Percentiles rank a stretch among this genome's conserved stretches.
These are phyloP conservation scores for Usnea hakonensis DNA, from an alignment of 495 filamentous ascomycete species.

Conservation along the genomic window DNA sequence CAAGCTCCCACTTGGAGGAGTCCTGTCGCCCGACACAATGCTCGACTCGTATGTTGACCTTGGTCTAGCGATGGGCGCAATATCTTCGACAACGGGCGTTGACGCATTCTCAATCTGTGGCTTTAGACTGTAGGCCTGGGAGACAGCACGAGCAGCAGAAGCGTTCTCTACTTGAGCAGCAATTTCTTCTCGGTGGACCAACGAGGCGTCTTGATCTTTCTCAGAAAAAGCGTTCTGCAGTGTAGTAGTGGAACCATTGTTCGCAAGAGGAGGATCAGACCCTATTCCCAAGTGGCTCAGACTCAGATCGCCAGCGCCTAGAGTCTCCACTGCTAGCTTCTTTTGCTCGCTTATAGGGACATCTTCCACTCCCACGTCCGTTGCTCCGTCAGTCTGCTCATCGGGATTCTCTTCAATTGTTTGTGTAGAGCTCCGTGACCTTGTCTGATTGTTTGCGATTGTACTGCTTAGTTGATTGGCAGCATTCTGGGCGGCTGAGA, in stretches of 20 bases:
- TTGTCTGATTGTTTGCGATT: slow-evolving; percentile 54
- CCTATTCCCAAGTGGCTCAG: slow-evolving; percentile 73
- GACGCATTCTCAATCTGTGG: slow-evolving; percentile 28
- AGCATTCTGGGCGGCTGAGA: slow-evolving; percentile 89
- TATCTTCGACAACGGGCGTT: slow-evolving; percentile 26
- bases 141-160: slow-evolving; percentile 51
- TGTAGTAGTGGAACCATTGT: slow-evolving; percentile 24
- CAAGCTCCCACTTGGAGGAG: slow-evolving; percentile 57
- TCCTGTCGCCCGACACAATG: slow-evolving; percentile 43
- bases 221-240: slow-evolving; percentile 43
- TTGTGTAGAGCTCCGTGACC: slow-evolving; percentile 31
- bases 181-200: slow-evolving; percentile 44
- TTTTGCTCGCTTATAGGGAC: slow-evolving; percentile 44
- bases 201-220: slow-evolving; percentile 21
- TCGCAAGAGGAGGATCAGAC: slow-evolving; percentile 33
- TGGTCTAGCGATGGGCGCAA: slow-evolving; percentile 31
- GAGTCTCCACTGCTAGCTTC: slow-evolving; percentile 74
- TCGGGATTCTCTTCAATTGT: slow-evolving; percentile 27
- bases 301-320: slow-evolving; percentile 82
- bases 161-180: slow-evolving; percentile 50
- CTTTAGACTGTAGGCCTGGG: slow-evolving; percentile 52
- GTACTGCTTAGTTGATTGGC: slow-evolving; percentile 78
- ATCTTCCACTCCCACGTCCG: slow-evolving; percentile 23
- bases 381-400: slow-evolving; percentile 17
- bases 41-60: slow-evolving; percentile 32